phyloP scores from a whole-genome alignment of 352 stramenopile genomes.

The Peronosclerospora sorghi region DNA sequence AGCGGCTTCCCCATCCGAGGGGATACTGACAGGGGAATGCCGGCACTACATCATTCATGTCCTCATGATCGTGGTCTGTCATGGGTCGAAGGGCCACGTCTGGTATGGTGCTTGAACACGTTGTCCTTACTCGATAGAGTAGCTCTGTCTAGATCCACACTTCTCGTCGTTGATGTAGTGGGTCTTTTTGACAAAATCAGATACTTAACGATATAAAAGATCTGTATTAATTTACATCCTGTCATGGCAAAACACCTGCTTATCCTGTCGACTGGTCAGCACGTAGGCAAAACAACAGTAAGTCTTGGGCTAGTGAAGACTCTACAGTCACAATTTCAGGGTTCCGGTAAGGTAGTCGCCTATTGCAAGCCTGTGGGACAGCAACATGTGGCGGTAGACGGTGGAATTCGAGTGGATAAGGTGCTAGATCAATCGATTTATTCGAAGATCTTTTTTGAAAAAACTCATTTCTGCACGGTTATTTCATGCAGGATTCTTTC shows the following conservation, averaged over 20 bases:
- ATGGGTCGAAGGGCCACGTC: too few species aligned
- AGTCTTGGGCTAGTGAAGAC: constrained; percentile 91
- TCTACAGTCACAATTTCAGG: constrained; percentile 86
- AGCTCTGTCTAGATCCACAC: too few species aligned
- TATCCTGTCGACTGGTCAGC: constrained; percentile 88
- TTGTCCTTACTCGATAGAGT: too few species aligned
- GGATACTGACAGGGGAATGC: too few species aligned
- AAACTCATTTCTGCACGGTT: background rate
- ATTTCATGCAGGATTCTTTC: constrained; percentile 69
- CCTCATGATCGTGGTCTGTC: too few species aligned
- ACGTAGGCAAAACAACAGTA: constrained; percentile 96
- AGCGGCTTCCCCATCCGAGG: too few species aligned
- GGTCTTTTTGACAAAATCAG: too few species aligned
- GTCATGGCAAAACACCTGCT: constrained; percentile 68
- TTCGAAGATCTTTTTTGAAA: background rate
- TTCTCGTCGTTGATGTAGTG: too few species aligned
- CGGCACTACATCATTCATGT: too few species aligned
- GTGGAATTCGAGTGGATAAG: constrained; percentile 82
- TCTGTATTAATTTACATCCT: too few species aligned
- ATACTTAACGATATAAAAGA: too few species aligned
- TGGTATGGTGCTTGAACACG: too few species aligned
- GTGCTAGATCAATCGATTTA: constrained; percentile 10
- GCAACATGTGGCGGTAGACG: constrained; percentile 80
- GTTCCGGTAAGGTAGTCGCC: constrained; percentile 45
- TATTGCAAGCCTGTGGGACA: constrained; percentile 97